Conservation (phyloP, 345 rosid species). For the Brassica rapa region DNA sequence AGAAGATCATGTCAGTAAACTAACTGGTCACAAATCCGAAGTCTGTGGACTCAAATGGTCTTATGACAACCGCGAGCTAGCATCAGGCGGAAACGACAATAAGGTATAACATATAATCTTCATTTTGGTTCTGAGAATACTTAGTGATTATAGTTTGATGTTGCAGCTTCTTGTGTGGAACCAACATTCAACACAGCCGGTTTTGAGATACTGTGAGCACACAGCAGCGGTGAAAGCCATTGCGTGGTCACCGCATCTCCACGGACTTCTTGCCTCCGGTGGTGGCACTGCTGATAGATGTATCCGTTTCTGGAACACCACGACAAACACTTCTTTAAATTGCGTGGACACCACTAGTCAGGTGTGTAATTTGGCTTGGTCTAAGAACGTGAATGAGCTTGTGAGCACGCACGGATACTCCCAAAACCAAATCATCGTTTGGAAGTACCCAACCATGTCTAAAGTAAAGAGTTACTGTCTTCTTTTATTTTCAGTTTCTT, state of each 20-base stretch:
- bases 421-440: conserved; percentile 93
- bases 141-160: conserved; percentile 26
- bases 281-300: conserved; percentile 99
- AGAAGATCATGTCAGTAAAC: conserved; percentile 85
- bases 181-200: conserved; percentile 91
- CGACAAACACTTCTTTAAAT: conserved; percentile 81
- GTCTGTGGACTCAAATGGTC: conserved; percentile 99
- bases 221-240: conserved; percentile 99
- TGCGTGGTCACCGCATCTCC: conserved; percentile 99
- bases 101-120: conserved; percentile 52
- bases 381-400: conserved; percentile 96
- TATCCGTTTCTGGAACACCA: conserved; percentile 98
- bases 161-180: conserved; percentile 97
- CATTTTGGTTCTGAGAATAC: neutral
- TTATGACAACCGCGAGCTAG: conserved; percentile 91
- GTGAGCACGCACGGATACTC: conserved; percentile 99
- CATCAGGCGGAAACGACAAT: conserved; percentile 99
- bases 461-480: conserved; percentile 53
- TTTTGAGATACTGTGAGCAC: conserved; percentile 87
- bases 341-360: conserved; percentile 97
- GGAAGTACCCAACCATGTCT: conserved; percentile 99
- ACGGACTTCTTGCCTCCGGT: conserved; percentile 98
- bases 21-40: conserved; percentile 97
- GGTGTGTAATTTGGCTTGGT: conserved; percentile 99
- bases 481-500: conserved; percentile 2